A percentile compares a stretch with the other conserved stretches of the same genome.
Conservation (phyloP, 257 asterid genomes). For the Thymus quinquecostatus region DNA sequence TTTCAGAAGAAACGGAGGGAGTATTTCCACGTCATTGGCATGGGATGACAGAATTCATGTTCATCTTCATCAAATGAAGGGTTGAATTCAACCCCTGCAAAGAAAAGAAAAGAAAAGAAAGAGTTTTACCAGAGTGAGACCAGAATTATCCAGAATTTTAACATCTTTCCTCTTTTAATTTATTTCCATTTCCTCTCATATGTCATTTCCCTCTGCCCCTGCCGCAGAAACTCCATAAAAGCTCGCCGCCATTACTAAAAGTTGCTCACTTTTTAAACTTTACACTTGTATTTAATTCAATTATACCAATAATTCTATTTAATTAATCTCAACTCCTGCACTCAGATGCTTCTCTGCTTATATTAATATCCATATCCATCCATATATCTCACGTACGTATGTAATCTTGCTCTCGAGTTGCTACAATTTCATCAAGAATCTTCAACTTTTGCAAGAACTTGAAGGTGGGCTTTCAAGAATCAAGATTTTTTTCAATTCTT, state of each 20-base stretch:
- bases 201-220: slow-evolving; percentile 37
- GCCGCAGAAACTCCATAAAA: slow-evolving; percentile 21
- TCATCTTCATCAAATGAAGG: too few species aligned
- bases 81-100: too few species aligned
- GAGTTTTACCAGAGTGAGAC: neutral
- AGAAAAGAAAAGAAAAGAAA: too few species aligned
- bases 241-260: slow-evolving; percentile 54
- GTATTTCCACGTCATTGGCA: too few species aligned
- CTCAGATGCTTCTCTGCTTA: neutral
- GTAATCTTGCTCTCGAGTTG: slow-evolving; percentile 5
- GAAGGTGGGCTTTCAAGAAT: neutral
- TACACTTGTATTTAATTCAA: neutral
- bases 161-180: neutral
- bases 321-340: slow-evolving; percentile 18
- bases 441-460: slow-evolving; percentile 6
- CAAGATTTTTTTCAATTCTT: neutral
- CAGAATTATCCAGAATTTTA: neutral
- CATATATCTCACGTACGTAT: neutral
- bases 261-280: slow-evolving; percentile 18
- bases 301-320: neutral
- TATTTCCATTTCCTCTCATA: slow-evolving; percentile 28
- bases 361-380: slow-evolving; percentile 21
- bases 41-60: too few species aligned
- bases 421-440: slow-evolving; percentile 29
- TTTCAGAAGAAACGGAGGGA: too few species aligned